Percentiles rank a stretch among this genome's conserved stretches.
Evolutionary conservation across 2,329 filamentous ascomycete genomes (phyloP).

Genomic region (Cordyceps cateniannulata): DNA sequence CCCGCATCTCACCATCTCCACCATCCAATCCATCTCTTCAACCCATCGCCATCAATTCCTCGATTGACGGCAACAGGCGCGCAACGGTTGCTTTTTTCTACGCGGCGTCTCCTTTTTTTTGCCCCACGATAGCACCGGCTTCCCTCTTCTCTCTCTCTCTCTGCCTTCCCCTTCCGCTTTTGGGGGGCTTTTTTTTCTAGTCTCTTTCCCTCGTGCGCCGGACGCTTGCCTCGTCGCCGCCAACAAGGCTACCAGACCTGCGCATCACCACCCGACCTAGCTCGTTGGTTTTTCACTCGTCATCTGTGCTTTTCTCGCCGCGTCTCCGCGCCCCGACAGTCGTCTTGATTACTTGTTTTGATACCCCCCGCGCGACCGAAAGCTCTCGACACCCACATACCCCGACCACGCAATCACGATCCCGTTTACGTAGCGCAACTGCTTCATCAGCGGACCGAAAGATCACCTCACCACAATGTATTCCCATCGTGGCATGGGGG

Average conservation of each 20-base stretch:
- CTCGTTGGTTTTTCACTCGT: neutral
- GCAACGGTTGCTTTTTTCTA: neutral
- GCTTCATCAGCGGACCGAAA: neutral
- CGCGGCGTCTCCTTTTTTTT: neutral
- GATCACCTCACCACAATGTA: slow-evolving; percentile 65
- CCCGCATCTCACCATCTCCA: slow-evolving; percentile 6
- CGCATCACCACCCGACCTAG: neutral
- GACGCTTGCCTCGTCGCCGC: neutral
- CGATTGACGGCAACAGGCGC: slow-evolving; percentile 6
- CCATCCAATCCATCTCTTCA: slow-evolving; percentile 9
- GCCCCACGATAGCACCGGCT: neutral
- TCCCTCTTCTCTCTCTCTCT: neutral
- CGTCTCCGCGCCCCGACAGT: neutral
- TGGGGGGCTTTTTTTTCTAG: neutral
- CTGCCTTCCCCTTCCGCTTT: neutral
- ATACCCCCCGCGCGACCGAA: slow-evolving; percentile 3
- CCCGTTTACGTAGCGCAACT: neutral
- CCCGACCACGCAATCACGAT: neutral
- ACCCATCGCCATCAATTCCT: neutral
- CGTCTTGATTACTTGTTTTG: neutral
- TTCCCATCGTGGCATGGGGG: slow-evolving; percentile 78
- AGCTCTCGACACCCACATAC: neutral
- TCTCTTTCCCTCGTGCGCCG: neutral
- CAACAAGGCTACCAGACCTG: neutral
- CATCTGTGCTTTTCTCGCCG: neutral